Evolutionary conservation across 2,329 filamentous ascomycete genomes (phyloP), one percentile per base, ranked within the genome.

Genomic region (Claviceps fusiformis): DNA sequence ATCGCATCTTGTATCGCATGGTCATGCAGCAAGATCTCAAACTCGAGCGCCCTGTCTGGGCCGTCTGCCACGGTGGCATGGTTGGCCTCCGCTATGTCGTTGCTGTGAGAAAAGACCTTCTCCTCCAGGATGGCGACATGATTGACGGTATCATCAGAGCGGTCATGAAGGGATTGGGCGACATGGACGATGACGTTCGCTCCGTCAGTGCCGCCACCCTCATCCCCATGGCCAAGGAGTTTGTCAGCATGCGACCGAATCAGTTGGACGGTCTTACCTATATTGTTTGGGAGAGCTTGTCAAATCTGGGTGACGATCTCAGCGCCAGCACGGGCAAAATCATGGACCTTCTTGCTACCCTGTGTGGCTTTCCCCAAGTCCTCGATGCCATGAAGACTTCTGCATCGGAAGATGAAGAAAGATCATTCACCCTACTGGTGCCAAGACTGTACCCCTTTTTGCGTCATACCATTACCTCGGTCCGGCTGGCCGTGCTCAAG

Each of bases 251-350:
- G 68, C 86, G 92, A 17, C 86, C 89, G 17, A 77, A 77, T 39
- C 84, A 89, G 47, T 77, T 98, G 37, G 84, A 91, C 58, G 78
- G 80, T 35, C 81, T 98, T 44, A 95, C 96, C 68, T 86, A 87
- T 65, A 95, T 97, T 57, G 91, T 98, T 33, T 98, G 93, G 93
- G 88, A 95, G 65, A 97, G 93, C 72, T 76, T 98, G 29, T 95
- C 92, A 3, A 95, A 95, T 66, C 76, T 98, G n/a, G 91, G 92
- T 60, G 93, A 98, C 66, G 93, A 98, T 66, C 77, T 98, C 19
- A 97, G 91, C 68, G 93, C 93, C 4, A 97, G 93, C 68, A 98
- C 95, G 10, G 93, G 93, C 50, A 95, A 90, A 55, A 95, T 98
- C 54, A 98, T 98, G 95, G 95, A 98, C 68, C 80, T 98, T 45